phyloP scores from a whole-genome alignment of 2,329 filamentous ascomycete species.

The Chalaropsis ovoidea region DNA sequence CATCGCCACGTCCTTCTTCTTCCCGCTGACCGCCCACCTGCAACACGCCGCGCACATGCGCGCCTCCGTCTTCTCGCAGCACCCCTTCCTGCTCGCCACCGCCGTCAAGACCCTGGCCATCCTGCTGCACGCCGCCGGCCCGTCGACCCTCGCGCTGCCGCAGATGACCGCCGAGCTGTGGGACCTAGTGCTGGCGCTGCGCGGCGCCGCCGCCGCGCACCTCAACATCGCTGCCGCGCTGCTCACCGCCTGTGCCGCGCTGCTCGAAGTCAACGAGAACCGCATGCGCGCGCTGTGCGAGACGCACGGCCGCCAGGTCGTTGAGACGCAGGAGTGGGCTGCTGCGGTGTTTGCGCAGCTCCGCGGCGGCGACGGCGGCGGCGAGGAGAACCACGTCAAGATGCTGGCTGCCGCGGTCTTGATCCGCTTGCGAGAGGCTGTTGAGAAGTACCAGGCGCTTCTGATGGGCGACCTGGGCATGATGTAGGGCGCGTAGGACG shows the following conservation, averaged over 20 bases:
- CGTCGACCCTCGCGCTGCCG: constrained; percentile 62
- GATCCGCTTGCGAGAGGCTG: constrained; percentile 67
- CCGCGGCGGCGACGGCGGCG: constrained; percentile 39
- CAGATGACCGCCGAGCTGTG: constrained; percentile 78
- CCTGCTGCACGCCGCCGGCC: constrained; percentile 71
- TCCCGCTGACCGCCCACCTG: constrained; percentile 72
- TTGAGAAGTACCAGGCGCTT: constrained; percentile 68
- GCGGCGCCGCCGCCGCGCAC: constrained; percentile 51
- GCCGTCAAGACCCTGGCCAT: constrained; percentile 81
- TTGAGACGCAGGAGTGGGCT: constrained; percentile 85
- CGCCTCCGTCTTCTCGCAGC: constrained; percentile 53
- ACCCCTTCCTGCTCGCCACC: constrained; percentile 64
- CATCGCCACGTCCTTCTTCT: constrained; percentile 70
- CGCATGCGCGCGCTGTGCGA: constrained; percentile 63
- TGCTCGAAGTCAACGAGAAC: constrained; percentile 71
- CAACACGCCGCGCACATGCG: constrained; percentile 46
- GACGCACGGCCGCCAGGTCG: constrained; percentile 61
- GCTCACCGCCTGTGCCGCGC: constrained; percentile 65
- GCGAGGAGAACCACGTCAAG: constrained; percentile 69
- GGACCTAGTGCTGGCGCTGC: constrained; percentile 64
- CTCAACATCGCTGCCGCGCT: constrained; percentile 60
- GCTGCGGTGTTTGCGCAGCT: constrained; percentile 59
- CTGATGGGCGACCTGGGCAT: constrained; percentile 55
- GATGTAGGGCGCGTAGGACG: not conserved
- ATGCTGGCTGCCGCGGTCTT: constrained; percentile 67